Conservation (phyloP, 257 asterid genomes). For the Penstemon eatonii region DNA sequence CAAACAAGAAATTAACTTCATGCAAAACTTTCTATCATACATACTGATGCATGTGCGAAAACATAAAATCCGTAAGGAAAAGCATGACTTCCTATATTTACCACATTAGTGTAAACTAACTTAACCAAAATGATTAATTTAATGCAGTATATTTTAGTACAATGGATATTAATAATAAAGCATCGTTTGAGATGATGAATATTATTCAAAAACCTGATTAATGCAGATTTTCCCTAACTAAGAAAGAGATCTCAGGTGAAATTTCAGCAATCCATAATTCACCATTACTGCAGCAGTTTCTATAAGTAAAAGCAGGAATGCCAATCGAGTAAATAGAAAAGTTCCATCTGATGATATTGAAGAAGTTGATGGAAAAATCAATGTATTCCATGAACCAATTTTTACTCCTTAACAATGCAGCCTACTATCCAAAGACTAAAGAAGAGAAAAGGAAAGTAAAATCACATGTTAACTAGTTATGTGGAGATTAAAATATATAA, state of each 20-base stretch:
- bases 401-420: no score
- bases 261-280: background rate
- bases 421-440: no score
- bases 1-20: no score
- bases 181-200: background rate
- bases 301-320: background rate
- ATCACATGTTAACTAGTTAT: no score
- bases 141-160: background rate
- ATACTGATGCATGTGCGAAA: no score
- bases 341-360: constrained; percentile 1
- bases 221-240: background rate
- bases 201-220: background rate
- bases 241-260: background rate
- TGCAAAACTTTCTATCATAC: no score
- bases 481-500: no score
- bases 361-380: no score
- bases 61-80: background rate
- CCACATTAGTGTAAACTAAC: background rate
- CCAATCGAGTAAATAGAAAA: background rate
- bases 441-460: no score
- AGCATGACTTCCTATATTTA: background rate
- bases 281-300: background rate
- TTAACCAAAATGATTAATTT: background rate
- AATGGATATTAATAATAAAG: background rate
- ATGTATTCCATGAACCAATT: no score